Percentiles rank a stretch among this genome's conserved stretches.
Evolutionary conservation across 2,329 filamentous ascomycete genomes (phyloP).

Genomic region (Xylariaceae sp.): DNA sequence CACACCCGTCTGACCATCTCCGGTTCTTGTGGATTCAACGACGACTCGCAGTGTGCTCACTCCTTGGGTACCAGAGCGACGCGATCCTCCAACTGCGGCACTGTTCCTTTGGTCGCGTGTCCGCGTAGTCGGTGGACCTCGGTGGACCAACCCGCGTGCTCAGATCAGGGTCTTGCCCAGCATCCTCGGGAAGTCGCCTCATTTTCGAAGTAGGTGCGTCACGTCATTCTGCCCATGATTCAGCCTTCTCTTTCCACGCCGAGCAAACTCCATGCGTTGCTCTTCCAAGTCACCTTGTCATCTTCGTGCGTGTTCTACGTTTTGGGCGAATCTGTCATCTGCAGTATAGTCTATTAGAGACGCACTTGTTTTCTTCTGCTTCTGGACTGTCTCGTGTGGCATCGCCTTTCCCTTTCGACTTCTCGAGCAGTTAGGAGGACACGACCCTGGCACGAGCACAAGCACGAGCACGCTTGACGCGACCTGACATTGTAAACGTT

Average conservation of each 20-base stretch:
- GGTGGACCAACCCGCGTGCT: background rate
- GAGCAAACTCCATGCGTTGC: background rate
- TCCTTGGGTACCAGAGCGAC: background rate
- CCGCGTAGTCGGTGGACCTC: background rate
- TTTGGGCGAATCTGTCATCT: background rate
- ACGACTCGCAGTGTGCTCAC: background rate
- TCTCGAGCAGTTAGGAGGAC: background rate
- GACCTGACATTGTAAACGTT: background rate
- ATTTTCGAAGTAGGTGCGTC: background rate
- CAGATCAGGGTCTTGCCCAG: background rate
- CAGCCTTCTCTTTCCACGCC: background rate
- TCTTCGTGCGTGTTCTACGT: background rate
- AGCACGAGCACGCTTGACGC: background rate
- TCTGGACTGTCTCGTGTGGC: background rate
- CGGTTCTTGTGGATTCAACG: background rate
- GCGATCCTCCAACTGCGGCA: background rate
- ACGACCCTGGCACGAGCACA: background rate
- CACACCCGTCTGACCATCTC: background rate
- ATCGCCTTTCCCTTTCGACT: background rate
- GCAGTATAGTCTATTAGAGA: background rate
- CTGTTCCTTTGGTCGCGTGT: background rate
- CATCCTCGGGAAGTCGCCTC: background rate
- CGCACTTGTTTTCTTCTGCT: background rate
- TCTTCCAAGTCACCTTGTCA: background rate
- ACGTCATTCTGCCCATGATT: background rate